Base-by-base conservation (phyloP, 139 green algal species). In the Chlorella ohadii region DNA sequence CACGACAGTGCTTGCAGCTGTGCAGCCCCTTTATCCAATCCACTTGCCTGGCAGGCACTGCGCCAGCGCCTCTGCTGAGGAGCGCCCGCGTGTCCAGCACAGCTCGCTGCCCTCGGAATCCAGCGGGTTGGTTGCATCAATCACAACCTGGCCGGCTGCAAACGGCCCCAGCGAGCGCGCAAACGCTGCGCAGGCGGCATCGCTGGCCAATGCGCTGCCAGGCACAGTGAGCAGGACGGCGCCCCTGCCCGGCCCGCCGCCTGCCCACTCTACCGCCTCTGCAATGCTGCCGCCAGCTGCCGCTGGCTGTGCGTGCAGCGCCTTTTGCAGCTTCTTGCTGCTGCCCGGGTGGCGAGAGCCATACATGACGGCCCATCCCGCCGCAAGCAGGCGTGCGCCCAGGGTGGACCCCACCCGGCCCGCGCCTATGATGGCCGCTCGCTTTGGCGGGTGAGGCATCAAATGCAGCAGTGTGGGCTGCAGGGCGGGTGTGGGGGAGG, bases 121-220 rank as follows among this genome's bases (percentile, higher is more conserved):
- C 17, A 89, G 5, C 0, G 84, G 66, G 79, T 89, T 89, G 17
- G 86, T 89, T 7, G 82, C 82, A 76, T 89, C 86, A 25, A 89
- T 47, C 9, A 89, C 57, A 11, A 87, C 63, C 47, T 87, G 85
- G 33, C 82, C 75, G 7, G 59, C 39, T 25, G 70, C 39, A 38
- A 27, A 28, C 1, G 70, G 70, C 39, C 70, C 70, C 39, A 77
- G 41, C 33, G 39, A 57, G 70, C 27, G 39, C 27, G 70, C 70
- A 44, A 77, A n/a, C 0, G 25, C 41, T 2, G 70, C 70, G 27
- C 70, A 77, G 11, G 70, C 70, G 27, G 70, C 25, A 4, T 77
- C 70, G 11, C 39, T 77, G 25, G 70, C 70, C 70, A 77, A 39
- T 27, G 70, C 70, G 27, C 39, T 59, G 27, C 70, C 70, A 2